Evolutionary conservation across 176 grass and related monocot species (phyloP).

Genomic region (Avena atlantica): DNA sequence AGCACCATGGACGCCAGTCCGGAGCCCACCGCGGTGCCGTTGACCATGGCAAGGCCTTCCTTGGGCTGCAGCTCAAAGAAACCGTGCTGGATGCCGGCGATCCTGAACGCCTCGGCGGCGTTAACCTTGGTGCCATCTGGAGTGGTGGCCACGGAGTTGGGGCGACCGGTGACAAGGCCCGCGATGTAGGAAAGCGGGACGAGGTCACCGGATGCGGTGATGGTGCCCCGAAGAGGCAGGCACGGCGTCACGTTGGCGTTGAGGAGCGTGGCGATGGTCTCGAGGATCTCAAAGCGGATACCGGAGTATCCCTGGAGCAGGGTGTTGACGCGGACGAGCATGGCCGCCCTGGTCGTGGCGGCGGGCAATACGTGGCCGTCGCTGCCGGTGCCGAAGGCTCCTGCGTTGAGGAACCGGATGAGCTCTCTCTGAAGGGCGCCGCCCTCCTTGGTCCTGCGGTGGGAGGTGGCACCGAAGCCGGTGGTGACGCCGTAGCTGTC

Average conservation of each 20-base stretch:
- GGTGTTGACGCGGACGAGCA: constrained; percentile 59
- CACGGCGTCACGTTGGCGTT: constrained; percentile 86
- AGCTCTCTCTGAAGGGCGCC: constrained; percentile 83
- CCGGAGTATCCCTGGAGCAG: constrained; percentile 68
- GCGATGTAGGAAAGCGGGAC: constrained; percentile 85
- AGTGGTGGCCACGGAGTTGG: neutral
- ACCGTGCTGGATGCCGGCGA: too few species aligned
- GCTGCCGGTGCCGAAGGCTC: neutral
- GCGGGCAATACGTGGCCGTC: too few species aligned
- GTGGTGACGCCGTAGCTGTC: constrained; percentile 98
- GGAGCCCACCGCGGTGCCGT: too few species aligned
- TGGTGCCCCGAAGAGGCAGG: constrained; percentile 12
- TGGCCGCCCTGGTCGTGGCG: too few species aligned
- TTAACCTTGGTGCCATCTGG: too few species aligned
- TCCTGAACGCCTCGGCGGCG: too few species aligned
- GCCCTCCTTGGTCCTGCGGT: constrained; percentile 83
- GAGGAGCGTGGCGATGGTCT: constrained; percentile 67
- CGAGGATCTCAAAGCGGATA: constrained; percentile 88
- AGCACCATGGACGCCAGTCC: too few species aligned
- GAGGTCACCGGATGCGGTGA: constrained; percentile 82
- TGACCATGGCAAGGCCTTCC: too few species aligned
- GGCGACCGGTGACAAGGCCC: constrained; percentile 68
- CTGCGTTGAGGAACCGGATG: constrained; percentile 57
- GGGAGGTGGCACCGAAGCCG: constrained; percentile 88
- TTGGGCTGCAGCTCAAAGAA: too few species aligned